Evolutionary conservation across 75 land plant genomes (phyloP).

Genomic region (Isoetes taiwanensis): DNA sequence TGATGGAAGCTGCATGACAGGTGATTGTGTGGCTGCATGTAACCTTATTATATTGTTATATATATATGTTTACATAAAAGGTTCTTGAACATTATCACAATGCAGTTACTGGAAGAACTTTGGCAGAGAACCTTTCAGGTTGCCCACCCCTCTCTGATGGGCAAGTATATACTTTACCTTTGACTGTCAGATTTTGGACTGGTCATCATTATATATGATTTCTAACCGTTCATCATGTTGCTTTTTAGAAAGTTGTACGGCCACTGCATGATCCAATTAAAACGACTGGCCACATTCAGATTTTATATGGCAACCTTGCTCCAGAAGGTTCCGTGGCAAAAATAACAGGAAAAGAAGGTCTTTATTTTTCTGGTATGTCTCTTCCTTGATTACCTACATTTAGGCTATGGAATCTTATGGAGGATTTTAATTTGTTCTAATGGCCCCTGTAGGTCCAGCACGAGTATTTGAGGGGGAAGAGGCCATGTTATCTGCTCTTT

Average conservation of each 20-base stretch:
- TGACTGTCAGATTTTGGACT: background rate
- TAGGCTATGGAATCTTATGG: background rate
- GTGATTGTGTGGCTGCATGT: constrained; percentile 14
- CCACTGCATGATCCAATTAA: constrained; percentile 73
- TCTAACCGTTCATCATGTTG: background rate
- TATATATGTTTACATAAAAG: background rate
- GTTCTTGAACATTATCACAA: background rate
- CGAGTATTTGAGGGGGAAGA: constrained; percentile 97
- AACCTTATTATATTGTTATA: no score
- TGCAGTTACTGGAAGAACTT: constrained; percentile 89
- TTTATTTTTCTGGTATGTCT: constrained; percentile 61
- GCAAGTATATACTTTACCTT: constrained; percentile 34
- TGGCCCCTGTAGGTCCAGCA: constrained; percentile 90
- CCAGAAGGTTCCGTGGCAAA: constrained; percentile 97
- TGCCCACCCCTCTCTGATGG: constrained; percentile 61
- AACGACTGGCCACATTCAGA: constrained; percentile 81
- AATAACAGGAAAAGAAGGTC: constrained; percentile 96
- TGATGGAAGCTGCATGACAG: constrained; percentile 90
- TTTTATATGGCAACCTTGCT: constrained; percentile 82
- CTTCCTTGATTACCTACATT: background rate
- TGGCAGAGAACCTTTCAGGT: constrained; percentile 60
- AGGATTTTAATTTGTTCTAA: background rate
- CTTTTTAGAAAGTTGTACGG: constrained; percentile 50
- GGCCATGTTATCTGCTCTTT: constrained; percentile 73
- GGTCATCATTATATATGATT: background rate